A percentile compares a stretch with the other conserved stretches of the same genome.
Evolutionary conservation across 2,329 filamentous ascomycete genomes (phyloP).

Genomic region (Chrysosphaeria jannelii): DNA sequence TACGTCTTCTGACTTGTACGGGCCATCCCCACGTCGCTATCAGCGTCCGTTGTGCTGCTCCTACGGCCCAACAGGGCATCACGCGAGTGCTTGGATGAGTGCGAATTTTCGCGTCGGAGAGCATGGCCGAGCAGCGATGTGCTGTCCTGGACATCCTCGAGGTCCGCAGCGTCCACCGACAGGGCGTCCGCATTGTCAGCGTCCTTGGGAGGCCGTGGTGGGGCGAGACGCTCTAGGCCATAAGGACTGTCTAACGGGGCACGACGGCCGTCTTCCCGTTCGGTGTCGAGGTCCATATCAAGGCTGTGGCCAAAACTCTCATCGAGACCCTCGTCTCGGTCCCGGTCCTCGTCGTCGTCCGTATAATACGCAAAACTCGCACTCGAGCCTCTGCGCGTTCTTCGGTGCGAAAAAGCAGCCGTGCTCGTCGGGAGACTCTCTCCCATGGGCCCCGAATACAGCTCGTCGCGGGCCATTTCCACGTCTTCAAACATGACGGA

Average conservation of each 20-base stretch:
- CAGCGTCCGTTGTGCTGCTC: conserved; percentile 32
- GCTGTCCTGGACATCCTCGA: conserved; percentile 7
- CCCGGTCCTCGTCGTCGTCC: conserved; percentile 25
- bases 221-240: too few species aligned
- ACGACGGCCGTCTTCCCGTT: too few species aligned
- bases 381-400: conserved; percentile 51
- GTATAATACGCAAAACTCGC: conserved; percentile 78
- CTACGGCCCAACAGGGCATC: conserved; percentile 36
- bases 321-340: conserved; percentile 5
- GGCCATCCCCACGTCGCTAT: conserved; percentile 28
- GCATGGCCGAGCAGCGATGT: conserved; percentile 10
- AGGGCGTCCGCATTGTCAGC: conserved; percentile 6
- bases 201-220: conserved; percentile 1
- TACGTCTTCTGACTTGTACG: conserved; percentile 72
- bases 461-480: conserved; percentile 96
- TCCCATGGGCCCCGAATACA: conserved; percentile 65
- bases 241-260: too few species aligned
- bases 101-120: conserved; percentile 15
- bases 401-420: conserved; percentile 70
- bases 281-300: too few species aligned
- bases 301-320: conserved; percentile 7
- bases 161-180: neutral
- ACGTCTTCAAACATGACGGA: conserved; percentile 67
- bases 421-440: conserved; percentile 89
- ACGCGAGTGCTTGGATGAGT: conserved; percentile 31